Base-by-base conservation (phyloP, 768 basidiomycete species). In the Paxillus rubicundulus region DNA sequence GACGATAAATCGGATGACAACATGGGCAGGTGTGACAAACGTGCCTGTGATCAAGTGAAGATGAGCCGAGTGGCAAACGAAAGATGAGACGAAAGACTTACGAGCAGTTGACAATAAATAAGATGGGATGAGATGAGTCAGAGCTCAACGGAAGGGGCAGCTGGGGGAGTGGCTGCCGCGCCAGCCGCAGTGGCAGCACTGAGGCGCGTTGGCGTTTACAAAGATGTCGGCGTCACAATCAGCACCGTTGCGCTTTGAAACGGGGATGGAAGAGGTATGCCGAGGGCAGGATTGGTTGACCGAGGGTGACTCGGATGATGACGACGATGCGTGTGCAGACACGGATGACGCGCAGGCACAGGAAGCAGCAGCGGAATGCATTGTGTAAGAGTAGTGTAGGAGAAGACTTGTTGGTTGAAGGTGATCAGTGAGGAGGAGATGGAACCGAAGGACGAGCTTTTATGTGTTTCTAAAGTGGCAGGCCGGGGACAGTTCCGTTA, bases 141-240 rank as follows among this genome's bases (percentile, higher is more conserved):
- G 50, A 64, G 64, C 56, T 75, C 68, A 81, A 64, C 75, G 80
- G 82, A 86, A 85, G 39, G 84, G 84, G 74, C 86, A 87, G 62
- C 72, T 76, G 33, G 82, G 79, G 24, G 81, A 66, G 57, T 79
- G 77, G 14, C 73, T 64, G 36, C 85, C 85, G 60, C 86, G 82
- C 76, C 76, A 85, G 59, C 85, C 85, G 57, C 87, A 89, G 66
- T 87, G 85, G 76, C 85, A 87, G 72, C 87, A 89, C 67, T 87
- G 85, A 54, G 87, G 85, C n/a, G 81, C 75, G 73, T 78, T 82
- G 61, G 76, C 73, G 72, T 81, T 72, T 47, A 75, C 65, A 33
- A 71, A 64, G 45, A 70, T 55, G 54, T 58, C 49, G 54, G 69
- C 56, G 57, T 66, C 67, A 36, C n/a, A n/a, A n/a, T 62, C 61